Base-by-base conservation (phyloP, 768 basidiomycete species). In the Xerocomellus amylosporus region DNA sequence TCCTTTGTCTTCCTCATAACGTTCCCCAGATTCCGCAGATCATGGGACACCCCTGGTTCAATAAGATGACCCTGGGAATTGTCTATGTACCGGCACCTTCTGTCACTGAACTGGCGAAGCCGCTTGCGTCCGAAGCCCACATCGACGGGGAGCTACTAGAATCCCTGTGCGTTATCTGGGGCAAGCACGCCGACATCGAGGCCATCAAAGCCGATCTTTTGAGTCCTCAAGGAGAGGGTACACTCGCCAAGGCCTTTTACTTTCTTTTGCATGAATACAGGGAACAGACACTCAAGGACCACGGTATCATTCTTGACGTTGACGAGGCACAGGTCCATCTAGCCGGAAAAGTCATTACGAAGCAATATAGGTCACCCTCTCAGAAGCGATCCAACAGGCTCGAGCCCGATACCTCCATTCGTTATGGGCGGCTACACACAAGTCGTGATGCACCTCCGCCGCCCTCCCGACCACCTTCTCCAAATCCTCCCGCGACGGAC, bases 231-330 rank as follows among this genome's bases (percentile, higher is more conserved):
- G 89, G 86, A 19, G 74, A 81, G 48, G 88, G 88, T 13, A 81
- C 82, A 9, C 80, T 90, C 55, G 88, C 90, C 10, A 95, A 95
- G 67, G 90, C 89, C 0, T 93, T 94, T 70, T 96, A 94, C 66
- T 92, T 87, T 66, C 79, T 96, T 36, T 79, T 96, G 19, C 76
- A 82, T 38, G 81, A 81, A 69, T 89, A 92, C 63, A 82, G 88
- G 54, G 86, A 91, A 61, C 83, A 81, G 51, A 74, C 74, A 1
- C 72, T 84, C 62, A 75, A 81, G 63, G 79, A 83, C 43, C 76
- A 80, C 62, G 79, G 77, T n/a, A 78, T 74, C 47, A 71, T 78
- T 49, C 69, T 74, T 54, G 69, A 75, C 45, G 44, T 65, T 10
- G 72, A 73, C 54, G 60, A 60, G 30, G 20, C 49, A 22, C 62